Evolutionary conservation across 2,329 filamentous ascomycete species (phyloP).

Genomic region (Leptodontidium sp.): DNA sequence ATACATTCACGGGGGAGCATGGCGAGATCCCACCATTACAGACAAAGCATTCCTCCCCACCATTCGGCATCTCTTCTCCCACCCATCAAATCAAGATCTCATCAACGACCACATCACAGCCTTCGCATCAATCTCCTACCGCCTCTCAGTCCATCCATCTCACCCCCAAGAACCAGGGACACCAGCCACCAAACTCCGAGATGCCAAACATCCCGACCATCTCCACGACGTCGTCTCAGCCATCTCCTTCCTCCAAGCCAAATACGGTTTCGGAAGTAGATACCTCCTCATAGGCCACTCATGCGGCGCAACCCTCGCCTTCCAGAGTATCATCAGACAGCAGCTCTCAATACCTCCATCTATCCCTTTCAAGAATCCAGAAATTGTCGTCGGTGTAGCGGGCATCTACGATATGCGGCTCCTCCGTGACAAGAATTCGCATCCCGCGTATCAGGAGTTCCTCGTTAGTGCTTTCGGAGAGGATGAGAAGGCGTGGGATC

Average conservation of each 20-base stretch:
- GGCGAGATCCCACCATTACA: conserved; percentile 63
- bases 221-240: conserved; percentile 62
- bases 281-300: conserved; percentile 70
- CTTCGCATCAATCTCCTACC: conserved; percentile 71
- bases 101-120: conserved; percentile 57
- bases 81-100: conserved; percentile 45
- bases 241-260: conserved; percentile 57
- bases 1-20: conserved; percentile 67
- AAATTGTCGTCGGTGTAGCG: conserved; percentile 65
- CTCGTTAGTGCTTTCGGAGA: conserved; percentile 54
- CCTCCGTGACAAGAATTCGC: conserved; percentile 32
- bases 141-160: conserved; percentile 64
- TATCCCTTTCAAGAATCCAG: conserved; percentile 48
- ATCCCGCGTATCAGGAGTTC: conserved; percentile 38
- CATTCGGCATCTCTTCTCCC: conserved; percentile 20
- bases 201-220: conserved; percentile 67
- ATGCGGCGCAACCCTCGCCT: conserved; percentile 69
- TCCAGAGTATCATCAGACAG: conserved; percentile 56
- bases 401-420: conserved; percentile 70
- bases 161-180: conserved; percentile 49
- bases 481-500: conserved; percentile 59
- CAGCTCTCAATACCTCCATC: not conserved
- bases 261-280: conserved; percentile 53
- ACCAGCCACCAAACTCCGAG: conserved; percentile 44
- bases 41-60: conserved; percentile 43